Evolutionary conservation across 1,139 yeast species (phyloP).

Genomic region (Suhomyces maxii): DNA sequence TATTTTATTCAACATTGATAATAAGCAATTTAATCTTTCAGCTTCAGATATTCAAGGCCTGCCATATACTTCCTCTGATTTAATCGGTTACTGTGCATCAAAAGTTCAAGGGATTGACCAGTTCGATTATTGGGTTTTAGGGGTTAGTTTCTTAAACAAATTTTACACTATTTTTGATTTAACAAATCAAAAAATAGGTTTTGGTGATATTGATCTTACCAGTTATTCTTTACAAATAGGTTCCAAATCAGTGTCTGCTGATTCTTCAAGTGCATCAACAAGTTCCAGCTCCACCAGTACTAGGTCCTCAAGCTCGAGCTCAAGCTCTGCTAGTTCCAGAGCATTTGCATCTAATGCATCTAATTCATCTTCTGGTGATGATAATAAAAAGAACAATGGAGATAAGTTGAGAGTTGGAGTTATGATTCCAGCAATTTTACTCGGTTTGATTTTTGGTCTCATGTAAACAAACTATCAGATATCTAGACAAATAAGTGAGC

Average conservation of each 20-base stretch:
- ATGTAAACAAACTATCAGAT: not conserved
- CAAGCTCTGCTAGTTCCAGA: slow-evolving; percentile 9
- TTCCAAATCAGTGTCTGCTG: not conserved
- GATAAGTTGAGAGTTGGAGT: slow-evolving; percentile 4
- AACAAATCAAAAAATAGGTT: slow-evolving; percentile 50
- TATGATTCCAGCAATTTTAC: slow-evolving; percentile 1
- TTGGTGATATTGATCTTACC: slow-evolving; percentile 35
- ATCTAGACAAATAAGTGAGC: too few relatives aligned
- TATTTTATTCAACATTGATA: slow-evolving; percentile 43
- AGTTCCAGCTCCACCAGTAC: not conserved
- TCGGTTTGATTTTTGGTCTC: slow-evolving; percentile 2
- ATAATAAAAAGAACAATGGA: slow-evolving; percentile 1
- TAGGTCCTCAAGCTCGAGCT: slow-evolving; percentile 9
- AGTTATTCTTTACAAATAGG: slow-evolving; percentile 1
- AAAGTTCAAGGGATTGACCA: slow-evolving; percentile 57
- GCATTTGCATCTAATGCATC: slow-evolving; percentile 3
- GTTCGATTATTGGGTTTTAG: slow-evolving; percentile 49
- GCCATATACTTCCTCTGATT: slow-evolving; percentile 36
- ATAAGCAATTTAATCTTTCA: slow-evolving; percentile 36
- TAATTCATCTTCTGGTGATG: slow-evolving; percentile 1
- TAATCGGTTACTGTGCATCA: slow-evolving; percentile 60
- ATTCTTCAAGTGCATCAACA: not conserved
- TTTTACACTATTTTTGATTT: slow-evolving; percentile 63
- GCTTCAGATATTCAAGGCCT: slow-evolving; percentile 51
- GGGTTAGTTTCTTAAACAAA: slow-evolving; percentile 58